Evolutionary conservation across 352 stramenopile species (phyloP), one percentile per base, ranked within the genome.

Genomic region (Phytophthora pinifolia): DNA sequence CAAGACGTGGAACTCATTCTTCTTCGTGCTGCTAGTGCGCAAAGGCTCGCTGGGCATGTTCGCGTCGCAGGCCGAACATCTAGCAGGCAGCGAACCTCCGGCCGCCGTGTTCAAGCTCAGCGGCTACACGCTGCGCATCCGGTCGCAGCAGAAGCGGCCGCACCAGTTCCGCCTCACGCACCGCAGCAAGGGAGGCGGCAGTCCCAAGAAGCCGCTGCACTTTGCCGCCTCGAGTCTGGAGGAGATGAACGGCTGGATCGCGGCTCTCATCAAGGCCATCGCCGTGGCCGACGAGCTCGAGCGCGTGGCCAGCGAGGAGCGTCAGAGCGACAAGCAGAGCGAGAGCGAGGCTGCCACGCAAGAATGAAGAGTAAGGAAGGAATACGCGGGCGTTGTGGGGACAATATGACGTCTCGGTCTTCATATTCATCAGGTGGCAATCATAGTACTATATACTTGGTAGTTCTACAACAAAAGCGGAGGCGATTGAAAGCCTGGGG

Each of bases 11-110:
- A 54, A 71, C 29, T 32, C 60, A 9, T 89, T 72, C 46, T 88
- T 88, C 55, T 88, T 89, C 63, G 77, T 88, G 45, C 59, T 89
- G 34, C 72, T 90, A 4, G 70, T 88, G 7, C 79, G 77, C 55
- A 88, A 89, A 47, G 79, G 79, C 25, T 90, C 79, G 17, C 59
- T 88, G 4, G 77, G 79, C 17, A 86, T 90, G 69, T 90, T 88
- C 34, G 63, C 75, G 8, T 65, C 65, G 3, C 65, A 72, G 31
- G 67, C 67, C 15, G 67, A 84, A 31, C 72, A 80, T 33, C 29
- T 67, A 9, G 64, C 74, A 13, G 67, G 70, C 18, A 77, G 66
- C 29, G 66, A 81, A 53, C 72, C 72, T 0, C 77, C 79, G 0
- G 55, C 68, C 5, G 77, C 77, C 30, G 77, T 90, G 36, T 88